Evolutionary conservation across 2,329 filamentous ascomycete species (phyloP).

Genomic region (Arthroderma uncinatum): DNA sequence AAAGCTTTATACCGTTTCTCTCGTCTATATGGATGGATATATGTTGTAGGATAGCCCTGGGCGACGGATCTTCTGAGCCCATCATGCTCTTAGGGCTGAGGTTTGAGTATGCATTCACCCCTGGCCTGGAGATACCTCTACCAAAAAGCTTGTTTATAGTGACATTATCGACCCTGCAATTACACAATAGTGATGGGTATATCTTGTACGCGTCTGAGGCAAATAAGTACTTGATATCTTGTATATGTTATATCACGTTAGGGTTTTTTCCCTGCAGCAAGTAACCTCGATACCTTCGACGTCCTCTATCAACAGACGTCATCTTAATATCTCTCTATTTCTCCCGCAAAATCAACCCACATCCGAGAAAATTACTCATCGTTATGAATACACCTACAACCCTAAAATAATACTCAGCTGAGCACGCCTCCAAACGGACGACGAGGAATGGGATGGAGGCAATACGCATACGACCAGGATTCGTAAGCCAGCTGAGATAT

Average conservation of each 20-base stretch:
- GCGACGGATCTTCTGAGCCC: not conserved
- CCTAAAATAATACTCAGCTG: not conserved
- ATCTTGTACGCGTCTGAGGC: not conserved
- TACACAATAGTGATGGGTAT: not conserved
- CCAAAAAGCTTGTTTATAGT: conserved; percentile 4
- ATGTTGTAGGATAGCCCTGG: not conserved
- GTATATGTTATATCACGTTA: not conserved
- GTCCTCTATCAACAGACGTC: not conserved
- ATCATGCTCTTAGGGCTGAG: not conserved
- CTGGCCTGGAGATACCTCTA: not conserved
- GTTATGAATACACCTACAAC: not conserved
- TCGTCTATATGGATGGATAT: not conserved
- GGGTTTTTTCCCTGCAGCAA: not conserved
- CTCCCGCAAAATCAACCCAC: not conserved
- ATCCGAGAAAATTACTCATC: not conserved
- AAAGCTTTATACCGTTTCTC: not conserved
- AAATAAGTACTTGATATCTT: not conserved
- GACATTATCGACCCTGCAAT: not conserved
- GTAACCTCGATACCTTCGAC: not conserved
- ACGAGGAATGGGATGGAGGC: not conserved
- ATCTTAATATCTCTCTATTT: not conserved
- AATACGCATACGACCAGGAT: not conserved
- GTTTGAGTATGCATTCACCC: not conserved
- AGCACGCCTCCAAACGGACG: not conserved
- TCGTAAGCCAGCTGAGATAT: not conserved